Evolutionary conservation across 2,329 filamentous ascomycete genomes (phyloP).

Genomic region (Diaporthe humulicola): DNA sequence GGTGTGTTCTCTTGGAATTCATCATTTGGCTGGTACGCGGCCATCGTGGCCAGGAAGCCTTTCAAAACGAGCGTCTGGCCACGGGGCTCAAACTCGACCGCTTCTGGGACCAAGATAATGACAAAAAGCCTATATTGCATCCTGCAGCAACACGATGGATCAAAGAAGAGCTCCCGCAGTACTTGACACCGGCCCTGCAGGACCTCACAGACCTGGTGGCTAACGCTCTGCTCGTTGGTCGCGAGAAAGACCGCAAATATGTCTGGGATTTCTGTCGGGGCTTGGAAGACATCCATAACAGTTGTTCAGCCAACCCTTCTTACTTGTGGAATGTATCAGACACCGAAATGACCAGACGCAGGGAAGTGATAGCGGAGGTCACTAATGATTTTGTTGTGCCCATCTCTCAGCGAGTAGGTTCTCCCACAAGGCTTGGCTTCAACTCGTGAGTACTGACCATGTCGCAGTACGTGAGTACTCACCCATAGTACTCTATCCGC

Average conservation of each 20-base stretch:
- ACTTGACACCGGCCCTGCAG: background rate
- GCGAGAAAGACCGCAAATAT: background rate
- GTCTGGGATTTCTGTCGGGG: background rate
- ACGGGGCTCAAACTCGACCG: background rate
- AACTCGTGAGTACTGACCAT: background rate
- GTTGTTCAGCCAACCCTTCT: background rate
- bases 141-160: background rate
- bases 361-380: background rate
- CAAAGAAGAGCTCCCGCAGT: background rate
- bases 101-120: background rate
- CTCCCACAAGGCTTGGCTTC: too few relatives aligned
- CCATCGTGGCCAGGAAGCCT: background rate
- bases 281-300: background rate
- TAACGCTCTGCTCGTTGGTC: background rate
- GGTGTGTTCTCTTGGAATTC: slow-evolving; percentile 24
- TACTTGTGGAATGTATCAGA: background rate
- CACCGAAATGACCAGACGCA: background rate
- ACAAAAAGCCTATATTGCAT: background rate
- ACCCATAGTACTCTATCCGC: background rate
- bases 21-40: slow-evolving; percentile 19
- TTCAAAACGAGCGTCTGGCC: background rate
- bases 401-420: slow-evolving; percentile 4
- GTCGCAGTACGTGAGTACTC: background rate
- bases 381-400: background rate
- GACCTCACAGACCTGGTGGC: background rate